Base-by-base conservation (phyloP, 116 monocot genomes). In the Phalaenopsis hybrid region DNA sequence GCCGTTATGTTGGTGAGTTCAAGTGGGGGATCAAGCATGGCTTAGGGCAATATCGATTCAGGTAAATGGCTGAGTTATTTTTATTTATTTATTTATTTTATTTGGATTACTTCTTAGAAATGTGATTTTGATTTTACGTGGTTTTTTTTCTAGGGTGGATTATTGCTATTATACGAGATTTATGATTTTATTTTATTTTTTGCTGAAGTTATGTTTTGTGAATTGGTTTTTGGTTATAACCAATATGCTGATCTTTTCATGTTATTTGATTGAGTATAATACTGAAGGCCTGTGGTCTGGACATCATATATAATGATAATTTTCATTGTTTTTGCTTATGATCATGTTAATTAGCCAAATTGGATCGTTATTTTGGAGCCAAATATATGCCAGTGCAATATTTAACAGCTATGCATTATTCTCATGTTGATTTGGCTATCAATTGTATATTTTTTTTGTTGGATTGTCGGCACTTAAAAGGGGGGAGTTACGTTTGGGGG, bases 11-110 rank as follows among this genome's bases (percentile, higher is more conserved):
- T 3, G 96, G 96, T 45, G 91, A 91, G 87, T 96, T 93, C 85
- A 96, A 92, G 82, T 90, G 92, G 94, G 96, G 96, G 8, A 90
- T 96, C 77, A 96, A 93, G 86, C 96, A 96, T 86, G 96, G 93
- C 28, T 92, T 93, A 18, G 96, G 96, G 45, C 93, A 93, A 65
- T 96, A 92, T 84, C 92, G 92, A 85, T 96, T 96, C 91, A 91
- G 92, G 94, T 96, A 73, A 49, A 21, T 37, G 1, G 45, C 16
- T 13, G 1, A 10, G 6, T 6, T 46, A 16, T 73, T 37, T 6
- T 6, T 46, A 16, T 73, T 37, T 37, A 2, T 6, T 6, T 46
- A 16, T 73, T 37, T 37, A 2, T 73, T 73, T 73, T 37, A 41
- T 73, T 12, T 73, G 23, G 0, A 41, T 15, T 73, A 13, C 31